Conservation (phyloP, 768 basidiomycete genomes). For the Lactarius pseudohatsudake region DNA sequence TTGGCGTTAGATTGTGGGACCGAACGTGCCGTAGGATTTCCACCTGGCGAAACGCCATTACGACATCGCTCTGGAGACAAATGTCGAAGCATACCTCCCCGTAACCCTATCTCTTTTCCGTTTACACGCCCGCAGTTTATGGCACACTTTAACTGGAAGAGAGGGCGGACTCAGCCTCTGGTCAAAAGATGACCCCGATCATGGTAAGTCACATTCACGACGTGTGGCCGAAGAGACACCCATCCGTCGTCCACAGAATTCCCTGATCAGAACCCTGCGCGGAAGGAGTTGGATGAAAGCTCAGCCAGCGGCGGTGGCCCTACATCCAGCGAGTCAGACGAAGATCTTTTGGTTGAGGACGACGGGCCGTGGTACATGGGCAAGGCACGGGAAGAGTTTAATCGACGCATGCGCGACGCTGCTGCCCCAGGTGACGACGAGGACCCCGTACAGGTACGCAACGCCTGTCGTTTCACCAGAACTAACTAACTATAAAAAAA, state of each 20-base stretch:
- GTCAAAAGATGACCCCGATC: constrained; percentile 52
- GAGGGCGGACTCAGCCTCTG: constrained; percentile 66
- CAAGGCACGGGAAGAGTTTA: constrained; percentile 78
- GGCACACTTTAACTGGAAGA: constrained; percentile 66
- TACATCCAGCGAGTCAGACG: constrained; percentile 30
- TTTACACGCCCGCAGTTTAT: constrained; percentile 79
- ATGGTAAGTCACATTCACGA: constrained; percentile 34
- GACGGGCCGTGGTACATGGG: constrained; percentile 81
- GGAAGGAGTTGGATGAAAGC: constrained; percentile 26
- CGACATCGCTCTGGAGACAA: constrained; percentile 85
- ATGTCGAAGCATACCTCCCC: constrained; percentile 85
- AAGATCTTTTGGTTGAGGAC: constrained; percentile 42
- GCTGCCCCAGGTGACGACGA: constrained; percentile 55
- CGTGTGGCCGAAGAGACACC: not conserved
- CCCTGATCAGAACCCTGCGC: constrained; percentile 14
- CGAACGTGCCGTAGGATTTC: constrained; percentile 63
- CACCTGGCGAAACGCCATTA: constrained; percentile 96
- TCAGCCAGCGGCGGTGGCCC: constrained; percentile 5
- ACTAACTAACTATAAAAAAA: not conserved
- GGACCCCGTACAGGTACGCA: constrained; percentile 63
- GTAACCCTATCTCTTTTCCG: constrained; percentile 79
- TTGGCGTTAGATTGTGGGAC: not conserved
- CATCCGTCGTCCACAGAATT: not conserved
- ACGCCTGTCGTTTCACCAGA: not conserved
- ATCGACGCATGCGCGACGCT: constrained; percentile 50